A percentile compares a stretch with the other conserved stretches of the same genome.
phyloP scores from a whole-genome alignment of 106 monocot species.

The Amphibolis antarctica region DNA sequence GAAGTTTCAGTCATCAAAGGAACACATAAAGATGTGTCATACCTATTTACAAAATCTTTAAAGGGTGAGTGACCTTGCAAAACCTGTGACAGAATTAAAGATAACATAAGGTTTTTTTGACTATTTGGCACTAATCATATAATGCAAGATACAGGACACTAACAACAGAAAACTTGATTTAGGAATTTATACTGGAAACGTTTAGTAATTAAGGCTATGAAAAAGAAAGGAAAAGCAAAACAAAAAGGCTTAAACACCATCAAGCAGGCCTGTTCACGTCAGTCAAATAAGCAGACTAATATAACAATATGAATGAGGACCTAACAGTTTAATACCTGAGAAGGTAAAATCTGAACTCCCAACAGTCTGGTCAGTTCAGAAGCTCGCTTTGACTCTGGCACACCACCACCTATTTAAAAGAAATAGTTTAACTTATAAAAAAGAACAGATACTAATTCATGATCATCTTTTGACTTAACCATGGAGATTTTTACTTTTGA shows the following conservation, averaged over 20 bases:
- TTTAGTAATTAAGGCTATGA: neutral
- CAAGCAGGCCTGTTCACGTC: neutral
- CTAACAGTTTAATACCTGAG: constrained; percentile 39
- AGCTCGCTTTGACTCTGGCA: constrained; percentile 77
- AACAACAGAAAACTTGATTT: neutral
- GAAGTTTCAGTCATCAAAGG: neutral
- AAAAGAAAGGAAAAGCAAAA: neutral
- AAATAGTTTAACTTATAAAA: neutral
- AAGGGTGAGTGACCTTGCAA: constrained; percentile 87
- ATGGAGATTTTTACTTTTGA: too few species aligned
- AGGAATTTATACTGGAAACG: neutral
- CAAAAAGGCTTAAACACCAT: neutral
- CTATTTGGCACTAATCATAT: neutral
- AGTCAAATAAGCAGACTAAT: neutral
- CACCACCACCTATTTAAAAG: constrained; percentile 57
- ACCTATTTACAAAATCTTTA: constrained; percentile 59
- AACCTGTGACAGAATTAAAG: constrained; percentile 38
- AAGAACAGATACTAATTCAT: too few species aligned
- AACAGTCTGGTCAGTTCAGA: constrained; percentile 62
- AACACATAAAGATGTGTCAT: neutral
- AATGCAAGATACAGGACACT: neutral
- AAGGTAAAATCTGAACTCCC: constrained; percentile 50
- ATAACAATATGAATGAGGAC: neutral
- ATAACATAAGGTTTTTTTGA: constrained; percentile 2
- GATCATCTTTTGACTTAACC: too few species aligned